Evolutionary conservation across 768 basidiomycete species (phyloP), one percentile per base, ranked within the genome.

Genomic region (Rhizopogon vesiculosus): DNA sequence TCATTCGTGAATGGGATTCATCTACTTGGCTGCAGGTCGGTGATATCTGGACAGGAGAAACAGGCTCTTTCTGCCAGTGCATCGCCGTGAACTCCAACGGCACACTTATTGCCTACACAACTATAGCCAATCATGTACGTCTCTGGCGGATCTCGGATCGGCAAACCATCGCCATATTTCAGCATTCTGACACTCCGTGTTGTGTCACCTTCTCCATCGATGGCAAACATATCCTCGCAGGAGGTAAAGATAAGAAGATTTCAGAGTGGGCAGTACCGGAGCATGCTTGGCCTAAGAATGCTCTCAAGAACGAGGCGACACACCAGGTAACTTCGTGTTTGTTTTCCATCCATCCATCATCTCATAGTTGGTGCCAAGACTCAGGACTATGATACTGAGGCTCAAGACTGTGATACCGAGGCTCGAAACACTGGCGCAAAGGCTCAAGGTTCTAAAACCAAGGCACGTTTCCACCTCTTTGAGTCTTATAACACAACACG

Each of bases 91-190:
- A 42, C 10, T 19, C 18, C 10, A 22, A 18, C 5, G 42, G 42
- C 42, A 42, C n/a, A 0, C 18, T 42, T 6, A 10, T 42, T 10
- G 42, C 42, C 19, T 42, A 18, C 10, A 10, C 19, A 22, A 12
- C 42, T 42, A 12, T 8, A 12, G 18, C 18, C 2, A 42, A 10
- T 19, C 19, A 42, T 19, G 42, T 42, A 4, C 42, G 42, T 18
- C 42, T 42, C 42, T 39, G 69, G 69, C 60, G 70, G 15, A 28
- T 64, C 7, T 29, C 38, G 40, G 43, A 44, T 44, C 43, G 22
- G 15, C 15, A 15, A 44, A 44, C 25, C 43, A 44, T 44, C 7
- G 22, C 22, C 2, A 25, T 25, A 45, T 31, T 45, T 28, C 28
- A 45, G n/a, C 45, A 45, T 8, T 45, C 28, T n/a, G 45, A 5